These are phyloP conservation scores for Petunia hybrid DNA, from an alignment of 305 asterid species.

Conservation along the genomic window DNA sequence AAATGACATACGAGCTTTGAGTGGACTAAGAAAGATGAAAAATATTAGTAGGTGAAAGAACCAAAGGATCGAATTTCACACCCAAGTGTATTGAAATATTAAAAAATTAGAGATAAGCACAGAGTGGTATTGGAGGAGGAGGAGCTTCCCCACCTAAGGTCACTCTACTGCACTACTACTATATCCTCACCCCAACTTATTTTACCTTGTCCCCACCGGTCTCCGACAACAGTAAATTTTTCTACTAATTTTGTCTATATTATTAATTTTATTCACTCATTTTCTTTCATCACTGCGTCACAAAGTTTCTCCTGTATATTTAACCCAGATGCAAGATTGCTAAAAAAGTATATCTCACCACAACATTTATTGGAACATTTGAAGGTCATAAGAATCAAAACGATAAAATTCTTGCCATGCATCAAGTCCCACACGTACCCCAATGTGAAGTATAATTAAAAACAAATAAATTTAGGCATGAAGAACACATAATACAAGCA, in stretches of 20 bases:
- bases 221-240: background rate
- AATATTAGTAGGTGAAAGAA: background rate
- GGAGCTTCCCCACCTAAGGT: background rate
- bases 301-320: slow-evolving; percentile 23
- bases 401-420: background rate
- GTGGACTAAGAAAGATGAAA: slow-evolving; percentile 12
- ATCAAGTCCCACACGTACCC: slow-evolving; percentile 9
- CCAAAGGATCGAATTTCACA: slow-evolving; percentile 9
- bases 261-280: background rate
- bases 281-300: background rate
- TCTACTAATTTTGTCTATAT: slow-evolving; percentile 6
- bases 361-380: background rate
- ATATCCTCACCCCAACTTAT: background rate
- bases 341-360: background rate
- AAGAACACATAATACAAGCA: too few relatives aligned
- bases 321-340: slow-evolving; percentile 7
- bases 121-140: background rate
- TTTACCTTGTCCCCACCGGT: background rate
- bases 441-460: background rate
- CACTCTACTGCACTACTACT: slow-evolving; percentile 19
- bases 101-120: background rate
- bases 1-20: slow-evolving; percentile 18
- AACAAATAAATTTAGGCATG: too few relatives aligned
- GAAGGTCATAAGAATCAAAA: background rate
- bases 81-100: background rate